phyloP scores from a whole-genome alignment of 192 early-diverging fungal genomes.

The Dispira parvispora region DNA sequence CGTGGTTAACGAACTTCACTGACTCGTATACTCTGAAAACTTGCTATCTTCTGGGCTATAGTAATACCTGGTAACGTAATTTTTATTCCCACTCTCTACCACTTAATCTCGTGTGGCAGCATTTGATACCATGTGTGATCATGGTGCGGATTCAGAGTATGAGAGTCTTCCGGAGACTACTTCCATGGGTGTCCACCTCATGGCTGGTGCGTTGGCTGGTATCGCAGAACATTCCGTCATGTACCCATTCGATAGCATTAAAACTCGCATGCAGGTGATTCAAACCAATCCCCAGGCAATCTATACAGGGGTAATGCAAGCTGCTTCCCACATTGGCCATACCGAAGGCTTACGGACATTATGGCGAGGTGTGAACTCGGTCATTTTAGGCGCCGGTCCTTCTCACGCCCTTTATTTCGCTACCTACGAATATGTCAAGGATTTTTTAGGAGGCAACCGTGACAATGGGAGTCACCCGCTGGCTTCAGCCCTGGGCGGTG shows the following conservation, averaged over 20 bases:
- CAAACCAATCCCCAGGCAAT: conserved; percentile 44
- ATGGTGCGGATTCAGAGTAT: conserved; percentile 63
- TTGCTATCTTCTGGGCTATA: no score
- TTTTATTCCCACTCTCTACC: no score
- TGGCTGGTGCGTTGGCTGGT: conserved; percentile 91
- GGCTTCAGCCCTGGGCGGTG: conserved; percentile 33
- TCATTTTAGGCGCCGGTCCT: conserved; percentile 84
- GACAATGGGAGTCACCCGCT: conserved; percentile 5
- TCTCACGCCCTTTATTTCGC: conserved; percentile 94
- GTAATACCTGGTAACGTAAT: no score
- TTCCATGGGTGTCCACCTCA: conserved; percentile 58
- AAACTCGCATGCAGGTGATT: conserved; percentile 92
- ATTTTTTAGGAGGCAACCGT: conserved; percentile 34
- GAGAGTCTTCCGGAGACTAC: conserved; percentile 79
- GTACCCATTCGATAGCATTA: conserved; percentile 88
- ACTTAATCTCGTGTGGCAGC: no score
- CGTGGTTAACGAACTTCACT: no score
- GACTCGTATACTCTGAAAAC: no score
- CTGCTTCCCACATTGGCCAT: conserved; percentile 47
- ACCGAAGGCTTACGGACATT: conserved; percentile 65
- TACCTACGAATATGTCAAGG: conserved; percentile 83
- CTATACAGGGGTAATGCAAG: conserved; percentile 52
- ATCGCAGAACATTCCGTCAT: conserved; percentile 92
- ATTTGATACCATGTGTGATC: not conserved
- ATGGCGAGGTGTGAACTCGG: conserved; percentile 86